Percentiles rank a stretch among this genome's conserved stretches.
phyloP scores from a whole-genome alignment of 2,329 filamentous ascomycete species.

The Colletotrichum tabaci region DNA sequence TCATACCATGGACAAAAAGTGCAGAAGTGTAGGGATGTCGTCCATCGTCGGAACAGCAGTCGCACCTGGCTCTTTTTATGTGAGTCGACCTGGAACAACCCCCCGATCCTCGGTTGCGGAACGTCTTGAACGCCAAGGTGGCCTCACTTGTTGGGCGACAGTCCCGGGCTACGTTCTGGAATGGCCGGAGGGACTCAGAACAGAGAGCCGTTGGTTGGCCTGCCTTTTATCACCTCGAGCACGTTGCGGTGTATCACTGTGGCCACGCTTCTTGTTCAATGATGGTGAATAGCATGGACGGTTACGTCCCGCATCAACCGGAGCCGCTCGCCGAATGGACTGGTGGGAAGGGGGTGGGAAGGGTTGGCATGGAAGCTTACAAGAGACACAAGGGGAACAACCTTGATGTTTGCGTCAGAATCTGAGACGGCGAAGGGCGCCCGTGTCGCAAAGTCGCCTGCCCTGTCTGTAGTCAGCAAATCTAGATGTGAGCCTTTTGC shows the following conservation, averaged over 20 bases:
- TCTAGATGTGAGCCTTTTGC: constrained; percentile 11
- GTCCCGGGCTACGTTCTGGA: background rate
- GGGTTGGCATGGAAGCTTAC: constrained; percentile 19
- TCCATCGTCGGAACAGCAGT: background rate
- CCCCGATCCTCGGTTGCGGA: background rate
- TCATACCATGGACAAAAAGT: background rate
- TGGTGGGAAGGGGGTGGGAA: constrained; percentile 6
- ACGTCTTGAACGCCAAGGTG: background rate
- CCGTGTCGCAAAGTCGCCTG: constrained; percentile 22
- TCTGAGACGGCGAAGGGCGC: constrained; percentile 37
- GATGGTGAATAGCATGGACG: constrained; percentile 1
- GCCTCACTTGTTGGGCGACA: background rate
- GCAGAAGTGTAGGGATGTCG: background rate
- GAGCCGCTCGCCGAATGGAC: constrained; percentile 12
- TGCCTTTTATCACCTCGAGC: background rate
- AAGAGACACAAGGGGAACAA: constrained; percentile 27
- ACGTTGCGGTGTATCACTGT: constrained; percentile 1
- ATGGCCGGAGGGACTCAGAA: constrained; percentile 7
- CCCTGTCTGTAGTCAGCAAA: constrained; percentile 1
- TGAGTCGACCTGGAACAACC: background rate
- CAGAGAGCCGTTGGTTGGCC: constrained; percentile 8
- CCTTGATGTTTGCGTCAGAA: constrained; percentile 35
- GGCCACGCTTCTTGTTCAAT: constrained; percentile 12
- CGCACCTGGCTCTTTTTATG: background rate
- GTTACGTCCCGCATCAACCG: constrained; percentile 8